A percentile compares a stretch with the other conserved stretches of the same genome.
These are phyloP conservation scores for Trichoderma endophyticum DNA, from an alignment of 2,329 filamentous ascomycete genomes.

Conservation along the genomic window DNA sequence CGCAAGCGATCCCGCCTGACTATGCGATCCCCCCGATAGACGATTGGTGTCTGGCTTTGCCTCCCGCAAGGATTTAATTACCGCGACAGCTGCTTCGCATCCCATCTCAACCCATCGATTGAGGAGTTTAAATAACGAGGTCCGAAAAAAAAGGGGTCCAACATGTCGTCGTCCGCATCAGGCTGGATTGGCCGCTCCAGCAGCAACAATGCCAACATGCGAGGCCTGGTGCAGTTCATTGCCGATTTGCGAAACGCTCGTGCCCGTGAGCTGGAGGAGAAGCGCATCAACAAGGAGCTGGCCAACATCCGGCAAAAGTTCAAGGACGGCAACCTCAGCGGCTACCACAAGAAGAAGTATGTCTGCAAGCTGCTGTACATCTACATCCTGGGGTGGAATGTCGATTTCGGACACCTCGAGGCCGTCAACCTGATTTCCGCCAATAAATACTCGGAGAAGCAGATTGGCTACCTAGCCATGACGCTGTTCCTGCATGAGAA, in stretches of 20 bases:
- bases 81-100: constrained; percentile 3
- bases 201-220: constrained; percentile 65
- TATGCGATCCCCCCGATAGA: constrained; percentile 34
- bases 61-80: constrained; percentile 19
- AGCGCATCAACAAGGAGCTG: constrained; percentile 98
- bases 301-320: constrained; percentile 99
- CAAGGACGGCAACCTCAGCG: constrained; percentile 88
- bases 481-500: constrained; percentile 96
- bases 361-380: constrained; percentile 99
- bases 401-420: constrained; percentile 97
- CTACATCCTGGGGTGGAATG: constrained; percentile 98
- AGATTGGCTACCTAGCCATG: constrained; percentile 97
- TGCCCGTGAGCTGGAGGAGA: constrained; percentile 94
- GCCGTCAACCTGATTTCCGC: constrained; percentile 97
- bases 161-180: constrained; percentile 55
- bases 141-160: constrained; percentile 22
- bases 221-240: constrained; percentile 95
- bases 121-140: neutral
- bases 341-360: constrained; percentile 99
- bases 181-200: constrained; percentile 65
- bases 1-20: constrained; percentile 26
- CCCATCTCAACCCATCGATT: neutral
- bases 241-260: constrained; percentile 92
- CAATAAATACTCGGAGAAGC: constrained; percentile 97
- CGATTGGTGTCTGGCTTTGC: constrained; percentile 24